These are phyloP conservation scores for Penicillium concentricum DNA, from an alignment of 2,329 filamentous ascomycete genomes.

Conservation along the genomic window DNA sequence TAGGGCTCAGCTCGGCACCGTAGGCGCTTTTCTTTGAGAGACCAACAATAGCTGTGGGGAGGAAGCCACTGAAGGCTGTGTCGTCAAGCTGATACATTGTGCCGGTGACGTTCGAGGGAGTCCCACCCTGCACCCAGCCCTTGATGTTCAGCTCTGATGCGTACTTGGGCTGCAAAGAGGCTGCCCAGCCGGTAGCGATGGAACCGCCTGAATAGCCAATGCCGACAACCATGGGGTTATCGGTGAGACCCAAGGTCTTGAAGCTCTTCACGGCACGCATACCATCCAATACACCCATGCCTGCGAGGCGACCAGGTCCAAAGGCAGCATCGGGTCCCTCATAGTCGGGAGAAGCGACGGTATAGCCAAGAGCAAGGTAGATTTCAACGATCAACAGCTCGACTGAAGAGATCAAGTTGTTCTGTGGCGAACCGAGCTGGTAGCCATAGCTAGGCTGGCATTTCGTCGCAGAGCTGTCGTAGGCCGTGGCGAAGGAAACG, in stretches of 20 bases:
- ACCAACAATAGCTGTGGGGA: conserved; percentile 25
- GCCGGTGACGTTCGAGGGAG: conserved; percentile 28
- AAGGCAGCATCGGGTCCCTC: conserved; percentile 50
- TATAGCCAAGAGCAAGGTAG: conserved; percentile 47
- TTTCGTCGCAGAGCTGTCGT: conserved; percentile 28
- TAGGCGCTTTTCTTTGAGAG: conserved; percentile 26
- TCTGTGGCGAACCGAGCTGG: conserved; percentile 33
- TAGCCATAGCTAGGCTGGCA: conserved; percentile 32
- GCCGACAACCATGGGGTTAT: conserved; percentile 35
- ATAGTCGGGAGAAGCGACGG: conserved; percentile 50
- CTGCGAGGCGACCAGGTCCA: conserved; percentile 42
- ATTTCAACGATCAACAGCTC: conserved; percentile 33
- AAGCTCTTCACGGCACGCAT: conserved; percentile 44
- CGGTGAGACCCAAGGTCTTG: conserved; percentile 16
- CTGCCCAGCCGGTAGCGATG: conserved; percentile 53
- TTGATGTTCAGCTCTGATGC: conserved; percentile 53
- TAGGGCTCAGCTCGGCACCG: conserved; percentile 19
- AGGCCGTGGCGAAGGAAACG: conserved; percentile 46
- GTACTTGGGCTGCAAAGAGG: conserved; percentile 53
- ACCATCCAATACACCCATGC: conserved; percentile 47
- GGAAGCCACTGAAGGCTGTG: conserved; percentile 26
- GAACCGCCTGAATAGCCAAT: conserved; percentile 59
- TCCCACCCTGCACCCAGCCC: conserved; percentile 30
- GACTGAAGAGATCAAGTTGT: conserved; percentile 34
- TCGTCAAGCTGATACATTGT: conserved; percentile 24